These are phyloP conservation scores for Dictyostelium brefeldianum DNA, from an alignment of 78 protist species.

Conservation along the genomic window DNA sequence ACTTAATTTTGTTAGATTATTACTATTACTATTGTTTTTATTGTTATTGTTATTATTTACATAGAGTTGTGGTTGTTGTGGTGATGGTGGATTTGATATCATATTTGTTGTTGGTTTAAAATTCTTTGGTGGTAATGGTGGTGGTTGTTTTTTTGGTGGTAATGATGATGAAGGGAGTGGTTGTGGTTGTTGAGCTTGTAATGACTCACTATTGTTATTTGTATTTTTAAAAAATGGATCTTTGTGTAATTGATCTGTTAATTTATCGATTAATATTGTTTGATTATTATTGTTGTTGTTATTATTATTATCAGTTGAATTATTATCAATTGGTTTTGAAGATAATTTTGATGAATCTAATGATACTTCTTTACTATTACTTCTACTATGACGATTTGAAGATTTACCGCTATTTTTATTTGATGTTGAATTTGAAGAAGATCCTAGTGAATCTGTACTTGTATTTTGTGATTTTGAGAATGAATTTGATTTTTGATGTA, in stretches of 20 bases:
- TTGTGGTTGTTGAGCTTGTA: background rate
- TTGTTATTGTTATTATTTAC: background rate
- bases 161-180: background rate
- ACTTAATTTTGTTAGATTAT: background rate
- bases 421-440: background rate
- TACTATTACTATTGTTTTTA: background rate
- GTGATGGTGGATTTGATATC: slow-evolving; percentile 54
- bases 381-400: background rate
- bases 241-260: slow-evolving; percentile 9
- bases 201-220: background rate
- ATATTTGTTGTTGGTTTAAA: slow-evolving; percentile 1
- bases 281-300: background rate
- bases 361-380: background rate
- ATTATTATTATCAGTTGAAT: background rate
- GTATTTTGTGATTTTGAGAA: slow-evolving; percentile 1
- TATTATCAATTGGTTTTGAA: slow-evolving; percentile 37
- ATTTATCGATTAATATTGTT: background rate
- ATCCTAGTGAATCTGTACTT: background rate
- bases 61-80: background rate
- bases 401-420: background rate
- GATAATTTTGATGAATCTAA: slow-evolving; percentile 9
- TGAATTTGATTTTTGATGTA: background rate
- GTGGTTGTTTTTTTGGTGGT: slow-evolving; percentile 33
- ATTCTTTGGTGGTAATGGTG: slow-evolving; percentile 67
- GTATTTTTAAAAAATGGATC: slow-evolving; percentile 15